Percentiles rank a stretch among this genome's conserved stretches.
These are phyloP conservation scores for Ceratonia siliqua DNA, from an alignment of 306 rosid species.

Conservation along the genomic window DNA sequence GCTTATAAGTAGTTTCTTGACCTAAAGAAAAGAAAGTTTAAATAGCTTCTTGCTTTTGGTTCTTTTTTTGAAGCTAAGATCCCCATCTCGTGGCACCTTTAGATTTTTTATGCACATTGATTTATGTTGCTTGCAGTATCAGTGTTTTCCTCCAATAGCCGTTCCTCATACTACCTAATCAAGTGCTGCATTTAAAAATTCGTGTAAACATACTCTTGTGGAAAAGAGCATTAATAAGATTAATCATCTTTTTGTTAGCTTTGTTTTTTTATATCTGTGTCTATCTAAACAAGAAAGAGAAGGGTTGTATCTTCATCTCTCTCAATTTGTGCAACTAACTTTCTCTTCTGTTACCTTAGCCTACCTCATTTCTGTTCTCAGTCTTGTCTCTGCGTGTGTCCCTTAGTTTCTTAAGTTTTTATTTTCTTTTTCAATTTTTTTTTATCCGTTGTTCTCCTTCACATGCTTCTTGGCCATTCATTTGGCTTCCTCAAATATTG, in stretches of 20 bases:
- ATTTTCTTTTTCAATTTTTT: neutral
- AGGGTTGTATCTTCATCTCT: neutral
- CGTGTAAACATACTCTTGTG: neutral
- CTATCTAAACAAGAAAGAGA: neutral
- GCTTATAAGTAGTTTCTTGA: too few species aligned
- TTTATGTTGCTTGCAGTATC: neutral
- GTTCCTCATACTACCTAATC: neutral
- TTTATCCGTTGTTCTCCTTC: too few species aligned
- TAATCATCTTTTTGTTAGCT: neutral
- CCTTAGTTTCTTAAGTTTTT: neutral
- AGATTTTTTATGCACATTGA: neutral
- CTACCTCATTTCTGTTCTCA: neutral
- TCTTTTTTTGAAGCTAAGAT: too few species aligned
- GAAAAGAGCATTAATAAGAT: neutral
- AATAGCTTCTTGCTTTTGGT: too few species aligned
- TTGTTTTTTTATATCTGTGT: neutral
- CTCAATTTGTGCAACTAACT: neutral
- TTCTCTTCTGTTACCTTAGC: neutral
- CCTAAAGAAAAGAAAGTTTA: too few species aligned
- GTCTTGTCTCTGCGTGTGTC: neutral
- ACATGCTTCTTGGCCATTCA: neutral
- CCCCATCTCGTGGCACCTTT: too few species aligned
- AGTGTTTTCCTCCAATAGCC: neutral
- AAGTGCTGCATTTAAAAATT: too few species aligned
- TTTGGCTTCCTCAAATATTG: neutral